Evolutionary conservation across 2,329 filamentous ascomycete species (phyloP).

Genomic region (Fusarium compactum): DNA sequence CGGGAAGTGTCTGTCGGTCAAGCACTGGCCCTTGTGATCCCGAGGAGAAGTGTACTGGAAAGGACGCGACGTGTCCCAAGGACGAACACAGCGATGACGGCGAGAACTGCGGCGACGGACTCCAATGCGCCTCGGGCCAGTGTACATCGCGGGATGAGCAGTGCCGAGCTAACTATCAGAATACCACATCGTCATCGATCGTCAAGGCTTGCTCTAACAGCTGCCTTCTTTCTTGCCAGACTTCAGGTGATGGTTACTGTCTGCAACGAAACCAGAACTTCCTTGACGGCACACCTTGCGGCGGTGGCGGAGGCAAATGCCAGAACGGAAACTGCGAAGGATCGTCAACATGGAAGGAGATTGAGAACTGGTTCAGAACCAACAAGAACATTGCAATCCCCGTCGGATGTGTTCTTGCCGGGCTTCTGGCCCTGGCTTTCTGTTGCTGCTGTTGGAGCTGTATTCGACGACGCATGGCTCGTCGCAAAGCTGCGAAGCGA

Average conservation of each 20-base stretch:
- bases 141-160: slow-evolving; percentile 93
- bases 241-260: slow-evolving; percentile 78
- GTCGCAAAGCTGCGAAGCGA: slow-evolving; percentile 45
- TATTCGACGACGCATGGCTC: slow-evolving; percentile 46
- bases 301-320: slow-evolving; percentile 83
- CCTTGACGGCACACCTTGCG: slow-evolving; percentile 88
- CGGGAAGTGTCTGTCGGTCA: slow-evolving; percentile 81
- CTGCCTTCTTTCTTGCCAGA: slow-evolving; percentile 82
- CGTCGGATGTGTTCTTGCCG: slow-evolving; percentile 77
- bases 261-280: slow-evolving; percentile 89
- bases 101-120: slow-evolving; percentile 74
- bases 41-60: slow-evolving; percentile 83
- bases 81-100: slow-evolving; percentile 79
- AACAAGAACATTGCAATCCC: slow-evolving; percentile 88
- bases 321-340: slow-evolving; percentile 82
- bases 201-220: slow-evolving; percentile 78
- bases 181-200: slow-evolving; percentile 77
- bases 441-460: slow-evolving; percentile 72
- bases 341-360: slow-evolving; percentile 74
- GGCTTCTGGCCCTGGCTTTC: slow-evolving; percentile 76
- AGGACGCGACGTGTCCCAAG: slow-evolving; percentile 76
- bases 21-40: slow-evolving; percentile 88
- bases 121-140: slow-evolving; percentile 90
- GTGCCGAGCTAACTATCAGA: slow-evolving; percentile 86
- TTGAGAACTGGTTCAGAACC: slow-evolving; percentile 78